Conservation (phyloP, 176 grass and related monocot species). For the Oryza australiensis region DNA sequence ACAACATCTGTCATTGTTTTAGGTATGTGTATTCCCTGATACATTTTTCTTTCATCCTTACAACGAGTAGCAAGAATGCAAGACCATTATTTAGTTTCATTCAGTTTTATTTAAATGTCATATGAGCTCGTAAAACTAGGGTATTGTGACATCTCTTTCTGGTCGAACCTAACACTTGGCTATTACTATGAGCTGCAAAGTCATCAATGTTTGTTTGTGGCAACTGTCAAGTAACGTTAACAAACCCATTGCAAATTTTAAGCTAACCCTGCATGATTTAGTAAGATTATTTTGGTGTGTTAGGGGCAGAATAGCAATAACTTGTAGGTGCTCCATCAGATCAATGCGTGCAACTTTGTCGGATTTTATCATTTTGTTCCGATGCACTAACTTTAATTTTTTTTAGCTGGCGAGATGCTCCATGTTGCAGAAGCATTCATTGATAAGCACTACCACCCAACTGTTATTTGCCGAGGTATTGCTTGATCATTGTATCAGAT, state of each 20-base stretch:
- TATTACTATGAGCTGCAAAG: neutral
- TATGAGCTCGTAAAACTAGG: neutral
- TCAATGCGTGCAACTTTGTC: neutral
- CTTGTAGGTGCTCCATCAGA: neutral
- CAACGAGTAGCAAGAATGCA: neutral
- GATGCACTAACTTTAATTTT: conserved; percentile 12
- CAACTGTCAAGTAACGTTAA: neutral
- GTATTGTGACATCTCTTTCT: neutral
- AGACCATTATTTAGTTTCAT: neutral
- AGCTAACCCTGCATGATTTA: neutral
- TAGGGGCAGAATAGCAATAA: neutral
- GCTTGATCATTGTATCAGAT: neutral
- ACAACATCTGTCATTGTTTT: conserved; percentile 99
- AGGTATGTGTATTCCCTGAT: conserved; percentile 46
- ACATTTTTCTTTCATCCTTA: neutral
- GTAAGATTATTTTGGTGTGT: neutral
- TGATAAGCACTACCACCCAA: conserved; percentile 92
- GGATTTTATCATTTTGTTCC: neutral
- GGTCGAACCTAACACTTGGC: conserved; percentile 11
- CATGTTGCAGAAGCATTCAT: conserved; percentile 93
- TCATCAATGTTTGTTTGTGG: neutral
- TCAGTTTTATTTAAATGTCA: neutral
- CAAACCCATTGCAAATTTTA: neutral
- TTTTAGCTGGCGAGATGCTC: conserved; percentile 98
- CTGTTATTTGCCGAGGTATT: conserved; percentile 92